Percentiles rank a stretch among this genome's conserved stretches.
phyloP scores from a whole-genome alignment of 2,329 filamentous ascomycete genomes.

The Pseudohalonectria lignicola region DNA sequence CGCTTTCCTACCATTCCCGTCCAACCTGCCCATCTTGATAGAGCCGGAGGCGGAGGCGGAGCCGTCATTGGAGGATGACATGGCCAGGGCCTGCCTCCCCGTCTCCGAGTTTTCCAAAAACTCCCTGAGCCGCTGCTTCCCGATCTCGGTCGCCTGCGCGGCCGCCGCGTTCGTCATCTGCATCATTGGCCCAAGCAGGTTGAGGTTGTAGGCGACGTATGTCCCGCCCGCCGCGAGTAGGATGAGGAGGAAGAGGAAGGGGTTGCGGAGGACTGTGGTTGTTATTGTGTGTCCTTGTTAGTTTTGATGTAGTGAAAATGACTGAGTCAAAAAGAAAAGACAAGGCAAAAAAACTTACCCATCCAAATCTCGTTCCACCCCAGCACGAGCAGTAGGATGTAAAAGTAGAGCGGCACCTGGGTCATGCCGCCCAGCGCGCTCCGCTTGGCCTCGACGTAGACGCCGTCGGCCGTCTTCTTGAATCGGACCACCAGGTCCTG shows the following conservation, averaged over 20 bases:
- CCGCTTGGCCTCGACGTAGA: conserved; percentile 96
- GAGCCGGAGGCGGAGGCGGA: conserved; percentile 33
- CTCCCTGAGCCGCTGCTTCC: conserved; percentile 81
- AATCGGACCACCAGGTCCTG: conserved; percentile 89
- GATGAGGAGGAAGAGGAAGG: conserved; percentile 82
- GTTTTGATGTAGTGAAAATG: conserved; percentile 8
- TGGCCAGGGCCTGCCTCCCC: conserved; percentile 70
- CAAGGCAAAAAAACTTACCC: conserved; percentile 45
- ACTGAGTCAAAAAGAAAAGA: conserved; percentile 4
- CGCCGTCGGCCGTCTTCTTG: conserved; percentile 96
- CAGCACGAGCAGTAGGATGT: conserved; percentile 73
- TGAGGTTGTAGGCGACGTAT: conserved; percentile 87
- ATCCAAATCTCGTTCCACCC: conserved; percentile 99
- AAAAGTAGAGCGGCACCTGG: conserved; percentile 92
- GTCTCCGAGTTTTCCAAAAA: conserved; percentile 84
- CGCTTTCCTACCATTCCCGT: conserved; percentile 46
- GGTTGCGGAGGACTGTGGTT: conserved; percentile 74
- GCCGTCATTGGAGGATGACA: conserved; percentile 35
- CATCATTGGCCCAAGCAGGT: conserved; percentile 90
- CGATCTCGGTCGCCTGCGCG: conserved; percentile 77
- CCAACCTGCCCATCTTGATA: conserved; percentile 49
- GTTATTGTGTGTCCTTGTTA: neutral
- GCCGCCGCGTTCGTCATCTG: conserved; percentile 89
- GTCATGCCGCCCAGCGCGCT: conserved; percentile 92
- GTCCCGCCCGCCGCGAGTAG: conserved; percentile 65